A percentile compares a stretch with the other conserved stretches of the same genome.
These are phyloP conservation scores for Mycotypha africana DNA, from an alignment of 371 early-diverging fungal species.

Conservation along the genomic window DNA sequence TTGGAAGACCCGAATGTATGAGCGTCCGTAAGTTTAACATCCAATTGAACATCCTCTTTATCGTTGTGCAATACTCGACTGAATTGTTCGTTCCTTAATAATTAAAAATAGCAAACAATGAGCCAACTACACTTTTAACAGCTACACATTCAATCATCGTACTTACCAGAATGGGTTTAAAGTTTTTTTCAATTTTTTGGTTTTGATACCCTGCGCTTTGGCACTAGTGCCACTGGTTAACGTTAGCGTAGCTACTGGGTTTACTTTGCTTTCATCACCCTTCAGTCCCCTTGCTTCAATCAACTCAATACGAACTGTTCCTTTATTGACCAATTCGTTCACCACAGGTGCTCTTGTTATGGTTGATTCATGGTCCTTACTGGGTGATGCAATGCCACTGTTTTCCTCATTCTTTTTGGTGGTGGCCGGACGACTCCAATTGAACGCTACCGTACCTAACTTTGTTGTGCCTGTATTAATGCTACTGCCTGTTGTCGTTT, in stretches of 20 bases:
- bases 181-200: conserved; percentile 70
- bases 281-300: conserved; percentile 49
- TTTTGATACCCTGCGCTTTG: conserved; percentile 56
- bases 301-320: conserved; percentile 21
- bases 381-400: too few species aligned
- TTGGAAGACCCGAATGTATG: conserved; percentile 61
- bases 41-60: conserved; percentile 25
- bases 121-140: not conserved
- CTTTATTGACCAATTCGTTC: too few species aligned
- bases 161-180: conserved; percentile 60
- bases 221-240: conserved; percentile 42
- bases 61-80: conserved; percentile 21
- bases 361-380: not conserved
- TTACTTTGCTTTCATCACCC: conserved; percentile 51
- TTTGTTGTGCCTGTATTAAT: too few species aligned
- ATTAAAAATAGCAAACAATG: too few species aligned
- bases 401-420: conserved; percentile 1
- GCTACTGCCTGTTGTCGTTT: too few species aligned
- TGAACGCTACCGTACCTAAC: conserved; percentile 16
- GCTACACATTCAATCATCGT: not conserved
- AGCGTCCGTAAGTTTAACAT: conserved; percentile 59
- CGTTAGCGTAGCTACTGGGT: too few species aligned
- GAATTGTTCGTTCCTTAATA: conserved; percentile 7
- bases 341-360: not conserved
- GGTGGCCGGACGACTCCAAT: conserved; percentile 13